A percentile compares a stretch with the other conserved stretches of the same genome.
These are phyloP conservation scores for Irpex sp. DNA, from an alignment of 1,284 basidiomycete species.

Conservation along the genomic window DNA sequence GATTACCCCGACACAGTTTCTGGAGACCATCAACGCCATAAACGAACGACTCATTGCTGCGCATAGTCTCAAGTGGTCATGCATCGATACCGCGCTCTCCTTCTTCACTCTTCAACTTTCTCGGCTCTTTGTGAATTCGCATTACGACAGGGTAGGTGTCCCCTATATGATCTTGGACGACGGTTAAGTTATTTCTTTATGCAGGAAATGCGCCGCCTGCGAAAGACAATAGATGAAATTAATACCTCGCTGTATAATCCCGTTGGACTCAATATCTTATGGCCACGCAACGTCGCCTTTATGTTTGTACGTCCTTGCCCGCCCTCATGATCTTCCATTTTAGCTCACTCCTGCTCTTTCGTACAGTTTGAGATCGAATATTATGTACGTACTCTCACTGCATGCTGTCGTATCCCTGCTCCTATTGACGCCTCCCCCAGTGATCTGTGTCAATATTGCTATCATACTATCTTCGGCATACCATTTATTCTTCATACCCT, in stretches of 20 bases:
- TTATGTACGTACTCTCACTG: constrained; percentile 39
- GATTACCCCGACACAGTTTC: constrained; percentile 81
- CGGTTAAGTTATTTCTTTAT: neutral
- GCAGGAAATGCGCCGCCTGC: constrained; percentile 76
- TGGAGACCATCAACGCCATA: constrained; percentile 80
- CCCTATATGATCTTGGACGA: neutral
- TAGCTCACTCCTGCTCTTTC: constrained; percentile 1
- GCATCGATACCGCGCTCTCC: constrained; percentile 67
- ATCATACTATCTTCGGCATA: constrained; percentile 2
- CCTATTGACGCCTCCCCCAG: neutral
- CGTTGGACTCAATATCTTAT: constrained; percentile 75
- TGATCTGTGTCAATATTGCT: constrained; percentile 8
- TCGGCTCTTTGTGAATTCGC: constrained; percentile 54
- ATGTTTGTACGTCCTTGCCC: constrained; percentile 67
- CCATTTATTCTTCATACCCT: neutral
- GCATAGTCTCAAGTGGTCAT: constrained; percentile 60
- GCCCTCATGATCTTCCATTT: constrained; percentile 1
- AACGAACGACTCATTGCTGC: constrained; percentile 81
- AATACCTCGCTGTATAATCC: constrained; percentile 76
- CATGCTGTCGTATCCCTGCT: neutral
- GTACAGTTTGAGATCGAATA: constrained; percentile 76
- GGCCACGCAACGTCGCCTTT: constrained; percentile 78
- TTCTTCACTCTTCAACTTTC: constrained; percentile 75
- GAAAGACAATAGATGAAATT: constrained; percentile 53
- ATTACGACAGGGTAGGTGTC: constrained; percentile 69